phyloP scores from a whole-genome alignment of 495 filamentous ascomycete species.

The Articulospora tetracladia region DNA sequence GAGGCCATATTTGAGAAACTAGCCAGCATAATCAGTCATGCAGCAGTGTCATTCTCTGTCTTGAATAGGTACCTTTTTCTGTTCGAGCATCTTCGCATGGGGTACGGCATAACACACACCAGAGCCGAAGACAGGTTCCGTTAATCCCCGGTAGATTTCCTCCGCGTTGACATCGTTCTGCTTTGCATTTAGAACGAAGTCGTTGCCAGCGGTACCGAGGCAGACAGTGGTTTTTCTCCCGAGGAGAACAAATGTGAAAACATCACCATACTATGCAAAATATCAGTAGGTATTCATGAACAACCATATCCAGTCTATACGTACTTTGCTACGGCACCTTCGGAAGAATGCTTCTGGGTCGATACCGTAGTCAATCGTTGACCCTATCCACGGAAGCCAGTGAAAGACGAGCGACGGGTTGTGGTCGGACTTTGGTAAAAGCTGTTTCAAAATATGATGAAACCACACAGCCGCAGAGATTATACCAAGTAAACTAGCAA shows the following conservation, averaged over 20 bases:
- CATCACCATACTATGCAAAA: conserved; percentile 77
- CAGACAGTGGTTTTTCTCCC: conserved; percentile 72
- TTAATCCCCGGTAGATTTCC: conserved; percentile 75
- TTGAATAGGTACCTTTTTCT: conserved; percentile 64
- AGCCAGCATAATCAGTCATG: conserved; percentile 1
- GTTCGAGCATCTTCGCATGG: conserved; percentile 78
- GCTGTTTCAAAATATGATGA: too few species aligned
- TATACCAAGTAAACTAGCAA: too few species aligned
- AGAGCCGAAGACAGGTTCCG: conserved; percentile 78
- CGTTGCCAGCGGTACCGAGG: conserved; percentile 71
- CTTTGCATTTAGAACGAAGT: conserved; percentile 84
- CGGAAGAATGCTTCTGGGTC: conserved; percentile 81
- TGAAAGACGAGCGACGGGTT: too few species aligned
- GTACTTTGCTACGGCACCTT: conserved; percentile 62
- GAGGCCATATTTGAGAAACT: conserved; percentile 84
- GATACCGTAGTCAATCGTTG: conserved; percentile 78
- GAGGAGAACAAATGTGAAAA: conserved; percentile 75
- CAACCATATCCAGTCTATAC: not conserved
- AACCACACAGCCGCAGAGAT: too few species aligned
- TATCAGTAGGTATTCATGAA: not conserved
- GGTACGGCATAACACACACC: conserved; percentile 86
- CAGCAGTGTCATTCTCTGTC: too few species aligned
- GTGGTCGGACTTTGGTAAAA: too few species aligned
- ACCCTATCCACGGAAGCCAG: too few species aligned
- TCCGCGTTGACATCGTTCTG: conserved; percentile 75